phyloP scores from a whole-genome alignment of 2,329 filamentous ascomycete species.

The Epichloe sylvatica region DNA sequence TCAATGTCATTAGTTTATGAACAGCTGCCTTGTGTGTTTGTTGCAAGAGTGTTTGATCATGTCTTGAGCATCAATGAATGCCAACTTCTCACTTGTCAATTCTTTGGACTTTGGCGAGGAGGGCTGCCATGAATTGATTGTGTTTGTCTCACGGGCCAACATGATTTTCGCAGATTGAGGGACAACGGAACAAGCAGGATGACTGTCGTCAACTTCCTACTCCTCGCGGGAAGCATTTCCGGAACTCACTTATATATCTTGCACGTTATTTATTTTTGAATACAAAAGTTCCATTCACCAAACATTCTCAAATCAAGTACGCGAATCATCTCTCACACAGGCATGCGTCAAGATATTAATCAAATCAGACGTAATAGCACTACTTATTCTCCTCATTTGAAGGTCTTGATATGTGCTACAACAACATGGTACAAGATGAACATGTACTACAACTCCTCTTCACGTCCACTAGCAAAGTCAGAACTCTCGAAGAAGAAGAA shows the following conservation, averaged over 20 bases:
- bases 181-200: conserved; percentile 49
- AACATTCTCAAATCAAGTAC: not conserved
- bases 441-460: not conserved
- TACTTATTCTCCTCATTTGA: too few species aligned
- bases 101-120: not conserved
- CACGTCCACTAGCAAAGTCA: not conserved
- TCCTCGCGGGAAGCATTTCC: conserved; percentile 22
- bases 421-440: not conserved
- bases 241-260: not conserved
- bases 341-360: too few species aligned
- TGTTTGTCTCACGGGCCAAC: not conserved
- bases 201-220: conserved; percentile 37
- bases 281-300: not conserved
- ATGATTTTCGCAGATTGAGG: conserved; percentile 34
- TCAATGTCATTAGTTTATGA: not conserved
- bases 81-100: not conserved
- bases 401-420: conserved; percentile 1
- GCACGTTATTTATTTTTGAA: not conserved
- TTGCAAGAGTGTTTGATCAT: not conserved
- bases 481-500: not conserved
- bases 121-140: not conserved
- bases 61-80: not conserved
- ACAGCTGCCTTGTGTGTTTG: not conserved
- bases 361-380: too few species aligned
- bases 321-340: not conserved